phyloP scores from a whole-genome alignment of 78 protist species.

The Trichosphaerium sp. region DNA sequence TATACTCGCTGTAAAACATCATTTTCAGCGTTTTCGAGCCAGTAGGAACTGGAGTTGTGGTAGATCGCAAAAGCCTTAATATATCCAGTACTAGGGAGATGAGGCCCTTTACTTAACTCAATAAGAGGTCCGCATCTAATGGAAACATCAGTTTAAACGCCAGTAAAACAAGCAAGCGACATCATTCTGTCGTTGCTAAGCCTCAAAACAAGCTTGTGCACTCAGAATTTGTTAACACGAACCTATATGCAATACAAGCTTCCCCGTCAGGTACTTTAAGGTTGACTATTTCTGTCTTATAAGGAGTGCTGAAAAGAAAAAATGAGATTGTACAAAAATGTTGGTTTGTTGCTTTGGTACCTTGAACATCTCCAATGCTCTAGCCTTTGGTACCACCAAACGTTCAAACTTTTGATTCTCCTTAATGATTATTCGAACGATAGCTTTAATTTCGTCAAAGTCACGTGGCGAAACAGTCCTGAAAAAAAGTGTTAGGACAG shows the following conservation, averaged over 20 bases:
- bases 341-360: too few relatives aligned
- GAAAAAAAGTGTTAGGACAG: neutral
- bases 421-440: constrained; percentile 6
- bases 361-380: constrained; percentile 73
- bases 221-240: too few relatives aligned
- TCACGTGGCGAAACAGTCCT: constrained; percentile 37
- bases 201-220: too few relatives aligned
- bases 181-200: too few relatives aligned
- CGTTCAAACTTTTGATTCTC: constrained; percentile 79
- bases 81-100: constrained; percentile 79
- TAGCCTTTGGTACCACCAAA: constrained; percentile 69
- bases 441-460: constrained; percentile 14
- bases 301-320: too few relatives aligned
- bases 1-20: constrained; percentile 94
- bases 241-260: too few relatives aligned
- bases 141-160: too few relatives aligned
- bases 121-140: constrained; percentile 87
- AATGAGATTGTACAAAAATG: too few relatives aligned
- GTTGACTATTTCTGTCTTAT: too few relatives aligned
- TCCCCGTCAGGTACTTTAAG: too few relatives aligned
- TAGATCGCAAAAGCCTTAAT: constrained; percentile 67
- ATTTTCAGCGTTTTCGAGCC: constrained; percentile 47
- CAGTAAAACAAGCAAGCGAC: too few relatives aligned
- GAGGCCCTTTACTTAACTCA: constrained; percentile 99
- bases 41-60: neutral